Evolutionary conservation across 2,329 filamentous ascomycete genomes (phyloP).

Genomic region (Phyllosticta citriasiana): DNA sequence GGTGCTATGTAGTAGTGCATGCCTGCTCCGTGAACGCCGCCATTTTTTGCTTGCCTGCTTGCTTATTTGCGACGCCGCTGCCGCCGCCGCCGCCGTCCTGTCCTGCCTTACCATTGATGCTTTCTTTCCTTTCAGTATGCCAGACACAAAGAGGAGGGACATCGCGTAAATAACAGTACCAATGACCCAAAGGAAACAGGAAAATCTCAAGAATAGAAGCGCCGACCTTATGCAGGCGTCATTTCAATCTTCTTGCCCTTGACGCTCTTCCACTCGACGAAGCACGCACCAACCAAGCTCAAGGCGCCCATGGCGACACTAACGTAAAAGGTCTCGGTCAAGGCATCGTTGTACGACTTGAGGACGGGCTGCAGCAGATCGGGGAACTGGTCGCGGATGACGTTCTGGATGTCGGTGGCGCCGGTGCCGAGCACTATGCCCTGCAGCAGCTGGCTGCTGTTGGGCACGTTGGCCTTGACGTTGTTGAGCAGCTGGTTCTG

Average conservation of each 20-base stretch:
- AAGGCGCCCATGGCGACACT: conserved; percentile 45
- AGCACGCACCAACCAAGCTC: conserved; percentile 43
- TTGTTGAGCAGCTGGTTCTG: conserved; percentile 39
- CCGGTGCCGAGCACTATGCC: conserved; percentile 36
- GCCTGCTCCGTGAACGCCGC: not conserved
- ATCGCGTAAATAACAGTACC: no score
- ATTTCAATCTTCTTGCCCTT: conserved; percentile 41
- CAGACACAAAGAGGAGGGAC: no score
- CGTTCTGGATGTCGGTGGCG: conserved; percentile 49
- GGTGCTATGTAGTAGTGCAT: not conserved
- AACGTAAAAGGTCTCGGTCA: conserved; percentile 52
- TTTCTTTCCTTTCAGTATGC: not conserved
- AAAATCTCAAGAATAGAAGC: no score
- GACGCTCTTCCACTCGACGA: conserved; percentile 57
- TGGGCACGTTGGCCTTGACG: conserved; percentile 33
- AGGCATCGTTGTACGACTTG: conserved; percentile 52
- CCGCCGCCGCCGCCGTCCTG: not conserved
- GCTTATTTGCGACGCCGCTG: not conserved
- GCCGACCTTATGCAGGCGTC: not conserved
- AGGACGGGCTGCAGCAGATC: conserved; percentile 46
- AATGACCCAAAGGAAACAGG: no score
- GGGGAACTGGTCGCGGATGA: conserved; percentile 32
- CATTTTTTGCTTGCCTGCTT: not conserved
- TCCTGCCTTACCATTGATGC: not conserved
- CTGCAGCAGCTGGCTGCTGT: not conserved